phyloP scores from a whole-genome alignment of 345 rosid species.

The Pelargonium nanum region DNA sequence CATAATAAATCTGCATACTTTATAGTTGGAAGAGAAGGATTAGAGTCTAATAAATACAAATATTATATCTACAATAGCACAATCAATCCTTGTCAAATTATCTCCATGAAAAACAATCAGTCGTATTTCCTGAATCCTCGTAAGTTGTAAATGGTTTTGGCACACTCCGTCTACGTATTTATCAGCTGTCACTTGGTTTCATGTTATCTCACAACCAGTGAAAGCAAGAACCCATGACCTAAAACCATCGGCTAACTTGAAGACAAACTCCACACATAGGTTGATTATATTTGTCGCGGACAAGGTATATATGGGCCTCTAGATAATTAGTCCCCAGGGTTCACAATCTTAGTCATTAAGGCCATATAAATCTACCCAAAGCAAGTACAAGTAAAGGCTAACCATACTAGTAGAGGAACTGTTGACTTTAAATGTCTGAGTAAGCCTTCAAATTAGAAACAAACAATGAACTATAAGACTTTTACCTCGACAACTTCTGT shows the following conservation, averaged over 20 bases:
- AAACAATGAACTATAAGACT: neutral
- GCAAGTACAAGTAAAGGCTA: neutral
- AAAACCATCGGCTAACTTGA: too few species aligned
- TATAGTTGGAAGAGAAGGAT: neutral
- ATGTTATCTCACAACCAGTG: neutral
- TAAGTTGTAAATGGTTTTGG: neutral
- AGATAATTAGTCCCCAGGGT: neutral
- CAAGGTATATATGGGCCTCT: neutral
- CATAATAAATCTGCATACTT: too few species aligned
- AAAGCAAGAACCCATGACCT: too few species aligned
- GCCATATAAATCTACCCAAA: too few species aligned
- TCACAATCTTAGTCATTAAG: too few species aligned
- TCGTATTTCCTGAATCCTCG: too few species aligned
- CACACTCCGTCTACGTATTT: too few species aligned
- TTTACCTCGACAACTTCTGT: constrained; percentile 95
- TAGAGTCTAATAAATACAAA: neutral
- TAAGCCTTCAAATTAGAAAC: neutral
- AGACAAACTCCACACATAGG: too few species aligned
- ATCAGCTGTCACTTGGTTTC: neutral
- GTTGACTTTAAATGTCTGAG: neutral
- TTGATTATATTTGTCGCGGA: too few species aligned
- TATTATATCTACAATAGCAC: too few species aligned
- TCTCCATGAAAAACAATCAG: neutral
- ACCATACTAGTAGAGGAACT: neutral
- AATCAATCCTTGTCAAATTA: neutral